Base-by-base conservation (phyloP, 2,329 filamentous ascomycete species). In the Chrysoporthe deuterocubensis region DNA sequence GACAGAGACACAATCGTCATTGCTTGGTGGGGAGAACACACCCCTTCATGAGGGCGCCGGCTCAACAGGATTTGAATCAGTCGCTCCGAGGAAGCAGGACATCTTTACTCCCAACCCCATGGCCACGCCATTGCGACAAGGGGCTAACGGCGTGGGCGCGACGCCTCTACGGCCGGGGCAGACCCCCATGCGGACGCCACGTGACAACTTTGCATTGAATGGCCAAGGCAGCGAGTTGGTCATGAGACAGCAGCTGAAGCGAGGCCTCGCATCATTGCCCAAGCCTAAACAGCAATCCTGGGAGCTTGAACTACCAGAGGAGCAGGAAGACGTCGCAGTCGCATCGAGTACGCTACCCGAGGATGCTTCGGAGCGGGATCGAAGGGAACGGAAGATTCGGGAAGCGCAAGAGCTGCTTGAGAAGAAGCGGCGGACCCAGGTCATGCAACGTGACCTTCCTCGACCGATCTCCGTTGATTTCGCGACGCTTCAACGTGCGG, bases 91-190 rank as follows among this genome's bases (percentile, higher is more conserved):
- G 67, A 91, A 89, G 74, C 92, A 97, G 70, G 85, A 89, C 44
- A 87, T 95, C 66, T 87, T 94, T n/a, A 99, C 96, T 0, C 96
- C 96, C 0, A 99, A 99, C 76, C 96, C 96, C 0, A 86, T 99
- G 83, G 94, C 96, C 0, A 99, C 96, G 0, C 96, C 96, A 0
- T 85, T 97, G 71, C 87, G 92, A 65, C 83, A 89, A 69, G 86
- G 82, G 52, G 79, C 82, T 1, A 87, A 86, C 70, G 91, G 88
- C 34, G 82, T 88, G 40, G 90, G 88, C 37, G 89, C 90, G 14
- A 96, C 92, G 16, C 89, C 89, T 7, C 81, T 84, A 65, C 86
- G 87, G 5, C 86, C 90, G 61, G 93, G 92, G 21, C 90, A 93
- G 68, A 97, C 95, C 0, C 94, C 95, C 0, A 82, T 97, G 81